Evolutionary conservation across 2,329 filamentous ascomycete species (phyloP), one percentile per base, ranked within the genome.

Genomic region (Pseudogymnoascus sp.): DNA sequence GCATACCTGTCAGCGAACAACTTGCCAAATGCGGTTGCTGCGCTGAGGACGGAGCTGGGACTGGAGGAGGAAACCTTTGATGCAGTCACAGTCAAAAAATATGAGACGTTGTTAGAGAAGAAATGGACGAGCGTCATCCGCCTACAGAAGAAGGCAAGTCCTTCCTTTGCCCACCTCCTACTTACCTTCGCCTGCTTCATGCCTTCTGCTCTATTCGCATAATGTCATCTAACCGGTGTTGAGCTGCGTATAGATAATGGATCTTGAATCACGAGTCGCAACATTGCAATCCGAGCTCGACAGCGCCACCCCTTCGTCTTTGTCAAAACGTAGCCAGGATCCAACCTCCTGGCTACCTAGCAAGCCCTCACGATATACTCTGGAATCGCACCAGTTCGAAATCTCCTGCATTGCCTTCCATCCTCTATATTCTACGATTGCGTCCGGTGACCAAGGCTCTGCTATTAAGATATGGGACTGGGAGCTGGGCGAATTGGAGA

Each of bases 401-500:
- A 87, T 97, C 63, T 96, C 88, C 62, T 93, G 90, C 71, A 87
- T 97, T 63, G 93, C 93, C 12, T 97, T 97, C 72, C 93, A 97
- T 73, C 93, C 93, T 0, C 82, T 95, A 33, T 97, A 96, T 76
- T 93, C 91, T 7, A 93, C 90, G 4, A 80, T 97, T 21, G 93
- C 93, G 11, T 95, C 91, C 0, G 93, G 90, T 14, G 96, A 92
- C 7, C 93, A 96, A 74, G 93, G 97, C 75, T 90, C 86, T 61
- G 96, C 90, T 6, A 96, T 97, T 74, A 97, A 97, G 72, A 93
- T 97, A 63, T 97, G 93, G 93, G 93, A 97, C 72, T 97, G 92
- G 89, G 93, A 97, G 71, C 78, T 96, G 23, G 93, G 93, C 60
- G 93, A 97, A 75, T 81, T 96, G 3, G 93, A 97, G 74, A 81